Evolutionary conservation across 2,329 filamentous ascomycete species (phyloP).

Genomic region (Eurotiales sp.): DNA sequence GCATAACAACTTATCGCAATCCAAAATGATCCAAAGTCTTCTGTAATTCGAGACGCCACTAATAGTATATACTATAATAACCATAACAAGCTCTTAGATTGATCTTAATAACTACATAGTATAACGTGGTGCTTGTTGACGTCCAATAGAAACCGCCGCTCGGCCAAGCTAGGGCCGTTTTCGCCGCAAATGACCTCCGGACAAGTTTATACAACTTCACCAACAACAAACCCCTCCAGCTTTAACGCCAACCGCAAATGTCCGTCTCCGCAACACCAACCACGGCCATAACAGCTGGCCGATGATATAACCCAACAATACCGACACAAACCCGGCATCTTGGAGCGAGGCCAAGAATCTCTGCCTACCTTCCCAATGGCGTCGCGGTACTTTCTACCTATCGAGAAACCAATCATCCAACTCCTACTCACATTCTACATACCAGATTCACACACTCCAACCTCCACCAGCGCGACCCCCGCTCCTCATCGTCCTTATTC

Average conservation of each 20-base stretch:
- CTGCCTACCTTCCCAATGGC: too few relatives aligned
- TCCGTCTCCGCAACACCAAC: background rate
- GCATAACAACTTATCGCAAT: too few relatives aligned
- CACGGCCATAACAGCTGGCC: background rate
- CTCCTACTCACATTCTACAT: constrained; percentile 2
- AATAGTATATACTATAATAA: too few relatives aligned
- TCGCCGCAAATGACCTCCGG: constrained; percentile 17
- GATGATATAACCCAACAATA: background rate
- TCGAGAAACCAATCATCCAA: too few relatives aligned
- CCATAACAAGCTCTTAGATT: too few relatives aligned
- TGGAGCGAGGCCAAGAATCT: too few relatives aligned
- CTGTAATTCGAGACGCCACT: too few relatives aligned
- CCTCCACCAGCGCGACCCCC: constrained; percentile 66
- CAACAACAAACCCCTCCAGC: background rate
- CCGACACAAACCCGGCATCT: too few relatives aligned
- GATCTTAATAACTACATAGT: too few relatives aligned
- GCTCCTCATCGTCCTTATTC: constrained; percentile 67
- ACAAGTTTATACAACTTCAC: constrained; percentile 38
- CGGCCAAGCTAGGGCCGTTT: background rate
- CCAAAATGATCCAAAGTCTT: too few relatives aligned
- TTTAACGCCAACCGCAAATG: background rate
- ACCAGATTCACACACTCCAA: constrained; percentile 63
- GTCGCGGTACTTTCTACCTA: constrained; percentile 6
- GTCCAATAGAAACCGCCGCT: too few relatives aligned
- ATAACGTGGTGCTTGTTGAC: too few relatives aligned